Evolutionary conservation across 2,329 filamentous ascomycete species (phyloP).

Genomic region (Verticillium longisporum): DNA sequence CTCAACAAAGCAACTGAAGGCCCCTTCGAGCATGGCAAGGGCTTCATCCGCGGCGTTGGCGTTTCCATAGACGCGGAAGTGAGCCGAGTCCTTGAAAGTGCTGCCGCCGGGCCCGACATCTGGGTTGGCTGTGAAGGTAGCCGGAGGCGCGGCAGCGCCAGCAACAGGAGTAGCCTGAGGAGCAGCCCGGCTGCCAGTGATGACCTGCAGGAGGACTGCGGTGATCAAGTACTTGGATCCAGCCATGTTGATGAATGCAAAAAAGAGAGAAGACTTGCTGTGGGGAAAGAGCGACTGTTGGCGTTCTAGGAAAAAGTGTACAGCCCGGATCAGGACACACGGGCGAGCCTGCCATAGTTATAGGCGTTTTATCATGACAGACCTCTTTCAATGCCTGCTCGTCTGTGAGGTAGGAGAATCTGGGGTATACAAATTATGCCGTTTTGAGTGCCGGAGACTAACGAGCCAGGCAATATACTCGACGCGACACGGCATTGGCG

Average conservation of each 20-base stretch:
- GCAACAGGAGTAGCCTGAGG: conserved; percentile 21
- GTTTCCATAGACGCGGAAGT: conserved; percentile 31
- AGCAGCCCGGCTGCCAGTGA: conserved; percentile 1
- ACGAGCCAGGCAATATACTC: neutral
- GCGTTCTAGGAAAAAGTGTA: neutral
- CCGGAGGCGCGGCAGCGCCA: conserved; percentile 9
- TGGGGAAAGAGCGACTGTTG: neutral
- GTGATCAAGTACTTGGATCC: neutral
- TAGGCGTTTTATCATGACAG: neutral
- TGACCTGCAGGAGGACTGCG: conserved; percentile 1
- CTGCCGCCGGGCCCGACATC: conserved; percentile 24
- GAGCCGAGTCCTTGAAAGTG: conserved; percentile 23
- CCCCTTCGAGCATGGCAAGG: conserved; percentile 36
- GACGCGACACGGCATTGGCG: neutral
- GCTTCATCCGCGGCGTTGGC: conserved; percentile 15
- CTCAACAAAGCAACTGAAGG: conserved; percentile 32
- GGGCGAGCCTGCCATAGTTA: neutral
- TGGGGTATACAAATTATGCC: neutral
- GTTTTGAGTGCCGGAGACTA: neutral
- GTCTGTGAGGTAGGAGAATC: neutral
- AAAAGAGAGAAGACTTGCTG: neutral
- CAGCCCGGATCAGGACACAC: neutral
- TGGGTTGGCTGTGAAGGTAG: conserved; percentile 20
- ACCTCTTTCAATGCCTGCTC: neutral
- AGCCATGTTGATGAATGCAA: neutral